Evolutionary conservation across 495 filamentous ascomycete genomes (phyloP).

Genomic region (Penicillium robsamsonii): DNA sequence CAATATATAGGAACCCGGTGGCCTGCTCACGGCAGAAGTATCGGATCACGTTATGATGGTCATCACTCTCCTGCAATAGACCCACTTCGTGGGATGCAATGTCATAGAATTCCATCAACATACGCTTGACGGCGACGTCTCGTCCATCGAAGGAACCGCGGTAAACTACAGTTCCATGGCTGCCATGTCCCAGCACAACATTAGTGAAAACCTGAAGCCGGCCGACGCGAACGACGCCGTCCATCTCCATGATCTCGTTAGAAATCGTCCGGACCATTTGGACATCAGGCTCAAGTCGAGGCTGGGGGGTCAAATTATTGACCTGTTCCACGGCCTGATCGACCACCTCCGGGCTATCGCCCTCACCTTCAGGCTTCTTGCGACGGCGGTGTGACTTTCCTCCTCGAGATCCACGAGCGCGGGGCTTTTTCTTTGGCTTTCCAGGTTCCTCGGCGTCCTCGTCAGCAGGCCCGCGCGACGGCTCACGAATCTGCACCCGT

Average conservation of each 20-base stretch:
- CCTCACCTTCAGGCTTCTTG: conserved; percentile 48
- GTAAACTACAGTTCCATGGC: conserved; percentile 84
- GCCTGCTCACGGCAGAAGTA: conserved; percentile 90
- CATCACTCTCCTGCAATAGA: conserved; percentile 86
- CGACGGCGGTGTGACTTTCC: conserved; percentile 71
- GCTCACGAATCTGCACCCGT: conserved; percentile 45
- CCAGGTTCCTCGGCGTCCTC: conserved; percentile 44
- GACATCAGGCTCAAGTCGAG: conserved; percentile 57
- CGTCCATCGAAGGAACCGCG: conserved; percentile 84
- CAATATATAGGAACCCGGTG: conserved; percentile 92
- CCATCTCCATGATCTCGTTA: conserved; percentile 41
- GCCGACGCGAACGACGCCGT: conserved; percentile 63
- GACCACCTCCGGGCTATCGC: conserved; percentile 38
- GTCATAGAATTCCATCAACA: conserved; percentile 92
- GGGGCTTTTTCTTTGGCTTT: conserved; percentile 74
- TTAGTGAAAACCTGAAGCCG: conserved; percentile 72
- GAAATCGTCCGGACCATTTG: conserved; percentile 40
- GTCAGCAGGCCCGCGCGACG: conserved; percentile 37
- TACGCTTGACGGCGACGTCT: conserved; percentile 92
- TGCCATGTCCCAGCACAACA: conserved; percentile 72
- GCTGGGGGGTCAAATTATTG: conserved; percentile 37
- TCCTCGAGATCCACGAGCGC: conserved; percentile 72
- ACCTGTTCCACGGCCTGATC: conserved; percentile 46
- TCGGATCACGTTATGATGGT: conserved; percentile 93
- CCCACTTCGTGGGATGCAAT: conserved; percentile 93